Conservation (phyloP, 257 asterid genomes). For the Fraxinus quadrangulata region DNA sequence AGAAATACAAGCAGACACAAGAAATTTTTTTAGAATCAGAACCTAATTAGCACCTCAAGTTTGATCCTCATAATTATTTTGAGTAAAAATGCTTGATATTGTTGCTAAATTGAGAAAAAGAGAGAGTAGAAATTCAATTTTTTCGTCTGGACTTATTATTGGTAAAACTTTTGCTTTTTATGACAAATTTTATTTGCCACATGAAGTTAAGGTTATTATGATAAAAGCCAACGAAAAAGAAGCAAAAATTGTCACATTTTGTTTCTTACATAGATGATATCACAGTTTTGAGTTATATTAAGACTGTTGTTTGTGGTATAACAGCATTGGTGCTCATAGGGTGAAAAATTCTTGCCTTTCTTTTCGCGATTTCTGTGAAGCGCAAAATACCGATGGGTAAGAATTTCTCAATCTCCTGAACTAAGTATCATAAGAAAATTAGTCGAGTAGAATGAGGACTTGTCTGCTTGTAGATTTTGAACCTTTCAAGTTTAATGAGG, state of each 20-base stretch:
- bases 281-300: not conserved
- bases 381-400: slow-evolving; percentile 59
- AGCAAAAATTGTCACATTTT: not conserved
- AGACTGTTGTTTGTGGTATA: not conserved
- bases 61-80: slow-evolving; percentile 1
- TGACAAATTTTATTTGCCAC: not conserved
- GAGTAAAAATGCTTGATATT: slow-evolving; percentile 7
- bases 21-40: slow-evolving; percentile 8
- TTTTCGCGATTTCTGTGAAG: slow-evolving; percentile 66
- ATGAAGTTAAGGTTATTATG: not conserved
- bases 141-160: not conserved
- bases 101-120: not conserved
- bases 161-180: not conserved
- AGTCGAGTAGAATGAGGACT: not conserved
- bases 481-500: not conserved
- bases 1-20: slow-evolving; percentile 23
- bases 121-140: not conserved
- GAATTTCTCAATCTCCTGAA: slow-evolving; percentile 6
- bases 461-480: not conserved
- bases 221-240: not conserved
- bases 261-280: not conserved
- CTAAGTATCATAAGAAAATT: not conserved
- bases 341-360: slow-evolving; percentile 63
- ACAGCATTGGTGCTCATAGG: slow-evolving; percentile 84
- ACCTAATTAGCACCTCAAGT: not conserved